phyloP scores from a whole-genome alignment of 2,329 filamentous ascomycete species.

The Penicillium sp. region DNA sequence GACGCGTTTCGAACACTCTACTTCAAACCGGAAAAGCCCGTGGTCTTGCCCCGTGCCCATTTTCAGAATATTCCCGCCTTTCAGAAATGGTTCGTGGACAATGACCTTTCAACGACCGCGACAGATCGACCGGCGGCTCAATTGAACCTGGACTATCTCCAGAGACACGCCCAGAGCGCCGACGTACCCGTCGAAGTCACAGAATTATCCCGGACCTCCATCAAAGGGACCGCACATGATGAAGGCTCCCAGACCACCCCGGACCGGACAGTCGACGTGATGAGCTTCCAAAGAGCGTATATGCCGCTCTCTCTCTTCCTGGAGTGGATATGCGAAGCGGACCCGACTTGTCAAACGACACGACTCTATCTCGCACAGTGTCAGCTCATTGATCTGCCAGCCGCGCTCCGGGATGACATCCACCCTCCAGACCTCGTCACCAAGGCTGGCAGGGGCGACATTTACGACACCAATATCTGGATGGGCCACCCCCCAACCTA shows the following conservation, averaged over 20 bases:
- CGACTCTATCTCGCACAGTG: constrained; percentile 84
- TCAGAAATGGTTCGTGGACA: constrained; percentile 52
- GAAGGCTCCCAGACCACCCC: constrained; percentile 6
- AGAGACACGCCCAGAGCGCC: constrained; percentile 41
- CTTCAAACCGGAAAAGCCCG: constrained; percentile 49
- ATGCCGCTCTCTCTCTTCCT: constrained; percentile 58
- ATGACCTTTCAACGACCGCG: constrained; percentile 30
- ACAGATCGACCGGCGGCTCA: constrained; percentile 14
- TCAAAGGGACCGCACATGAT: not conserved
- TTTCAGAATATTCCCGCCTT: constrained; percentile 49
- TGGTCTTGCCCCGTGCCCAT: constrained; percentile 43
- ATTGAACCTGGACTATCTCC: constrained; percentile 42
- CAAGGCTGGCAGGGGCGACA: constrained; percentile 64
- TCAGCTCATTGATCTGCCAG: constrained; percentile 62
- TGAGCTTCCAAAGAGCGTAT: constrained; percentile 42
- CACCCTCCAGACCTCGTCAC: constrained; percentile 60
- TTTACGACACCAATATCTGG: constrained; percentile 88
- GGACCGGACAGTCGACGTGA: constrained; percentile 6
- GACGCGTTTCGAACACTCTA: constrained; percentile 49
- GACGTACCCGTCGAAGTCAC: constrained; percentile 57
- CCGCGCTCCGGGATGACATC: constrained; percentile 56
- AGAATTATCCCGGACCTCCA: not conserved
- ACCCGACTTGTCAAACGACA: constrained; percentile 19
- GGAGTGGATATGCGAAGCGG: constrained; percentile 41
- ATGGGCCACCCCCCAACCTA: constrained; percentile 79